A percentile compares a stretch with the other conserved stretches of the same genome.
Conservation (phyloP, 2,329 filamentous ascomycete species). For the Ploettnerulaceae sp. region DNA sequence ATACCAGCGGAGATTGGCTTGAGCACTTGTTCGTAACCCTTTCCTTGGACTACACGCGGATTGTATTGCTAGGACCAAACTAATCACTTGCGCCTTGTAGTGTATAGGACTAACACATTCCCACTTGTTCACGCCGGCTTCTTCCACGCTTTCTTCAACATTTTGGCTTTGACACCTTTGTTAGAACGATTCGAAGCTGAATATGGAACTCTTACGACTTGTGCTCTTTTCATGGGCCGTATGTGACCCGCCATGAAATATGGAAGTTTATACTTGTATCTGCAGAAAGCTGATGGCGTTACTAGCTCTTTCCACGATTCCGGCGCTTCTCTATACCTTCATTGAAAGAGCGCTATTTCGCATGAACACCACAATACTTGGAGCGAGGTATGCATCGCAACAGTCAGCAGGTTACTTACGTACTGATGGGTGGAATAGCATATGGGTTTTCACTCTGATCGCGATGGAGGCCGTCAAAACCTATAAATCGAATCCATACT, state of each 20-base stretch:
- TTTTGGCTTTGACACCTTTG: constrained; percentile 76
- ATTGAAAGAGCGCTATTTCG: constrained; percentile 70
- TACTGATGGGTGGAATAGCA: constrained; percentile 46
- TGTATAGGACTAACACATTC: constrained; percentile 90
- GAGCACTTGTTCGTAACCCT: constrained; percentile 55
- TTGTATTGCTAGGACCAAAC: not conserved
- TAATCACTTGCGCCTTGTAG: constrained; percentile 41
- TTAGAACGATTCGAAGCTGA: constrained; percentile 91
- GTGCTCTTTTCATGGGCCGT: constrained; percentile 88
- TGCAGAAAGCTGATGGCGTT: constrained; percentile 14
- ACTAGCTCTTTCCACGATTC: constrained; percentile 71
- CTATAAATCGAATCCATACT: constrained; percentile 73
- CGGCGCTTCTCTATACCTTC: constrained; percentile 74
- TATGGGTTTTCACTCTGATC: constrained; percentile 89
- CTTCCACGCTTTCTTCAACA: constrained; percentile 75
- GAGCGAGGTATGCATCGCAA: constrained; percentile 64
- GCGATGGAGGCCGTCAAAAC: constrained; percentile 82
- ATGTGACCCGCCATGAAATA: constrained; percentile 39
- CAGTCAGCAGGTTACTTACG: not conserved
- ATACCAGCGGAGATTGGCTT: constrained; percentile 72
- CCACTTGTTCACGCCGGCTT: constrained; percentile 79
- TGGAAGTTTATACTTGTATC: not conserved
- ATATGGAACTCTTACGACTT: constrained; percentile 82
- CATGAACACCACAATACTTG: constrained; percentile 69
- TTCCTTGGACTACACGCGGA: not conserved